These are phyloP conservation scores for Phytophthora cryptogea DNA, from an alignment of 352 stramenopile genomes.

Conservation along the genomic window DNA sequence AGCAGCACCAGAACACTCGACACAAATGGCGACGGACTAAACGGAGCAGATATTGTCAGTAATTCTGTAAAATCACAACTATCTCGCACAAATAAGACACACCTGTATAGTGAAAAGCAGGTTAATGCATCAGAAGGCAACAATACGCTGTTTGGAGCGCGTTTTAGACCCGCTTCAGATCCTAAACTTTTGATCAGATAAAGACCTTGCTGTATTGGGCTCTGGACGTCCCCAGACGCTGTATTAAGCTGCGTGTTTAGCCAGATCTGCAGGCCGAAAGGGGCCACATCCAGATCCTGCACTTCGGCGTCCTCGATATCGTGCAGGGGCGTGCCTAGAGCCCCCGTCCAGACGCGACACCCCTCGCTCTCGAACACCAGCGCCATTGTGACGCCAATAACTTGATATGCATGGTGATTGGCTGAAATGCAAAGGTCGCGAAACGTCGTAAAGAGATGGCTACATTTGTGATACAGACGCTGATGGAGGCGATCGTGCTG, in stretches of 20 bases:
- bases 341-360: slow-evolving; percentile 54
- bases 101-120: slow-evolving; percentile 60
- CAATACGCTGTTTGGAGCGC: slow-evolving; percentile 28
- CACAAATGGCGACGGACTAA: slow-evolving; percentile 61
- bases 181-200: slow-evolving; percentile 20
- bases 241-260: slow-evolving; percentile 8
- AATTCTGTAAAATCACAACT: neutral
- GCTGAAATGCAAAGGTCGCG: slow-evolving; percentile 2
- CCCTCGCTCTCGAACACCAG: slow-evolving; percentile 37
- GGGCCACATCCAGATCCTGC: slow-evolving; percentile 31
- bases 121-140: slow-evolving; percentile 35
- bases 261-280: slow-evolving; percentile 35
- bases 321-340: slow-evolving; percentile 28
- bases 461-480: slow-evolving; percentile 30
- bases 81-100: neutral
- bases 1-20: slow-evolving; percentile 54
- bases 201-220: slow-evolving; percentile 22
- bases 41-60: slow-evolving; percentile 3
- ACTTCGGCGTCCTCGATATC: slow-evolving; percentile 34
- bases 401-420: neutral
- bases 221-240: slow-evolving; percentile 5
- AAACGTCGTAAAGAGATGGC: slow-evolving; percentile 42
- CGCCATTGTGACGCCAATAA: slow-evolving; percentile 5
- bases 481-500: slow-evolving; percentile 81
- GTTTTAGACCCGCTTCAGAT: slow-evolving; percentile 1